phyloP scores from a whole-genome alignment of 164 flowering plant species.

The Sedum album region DNA sequence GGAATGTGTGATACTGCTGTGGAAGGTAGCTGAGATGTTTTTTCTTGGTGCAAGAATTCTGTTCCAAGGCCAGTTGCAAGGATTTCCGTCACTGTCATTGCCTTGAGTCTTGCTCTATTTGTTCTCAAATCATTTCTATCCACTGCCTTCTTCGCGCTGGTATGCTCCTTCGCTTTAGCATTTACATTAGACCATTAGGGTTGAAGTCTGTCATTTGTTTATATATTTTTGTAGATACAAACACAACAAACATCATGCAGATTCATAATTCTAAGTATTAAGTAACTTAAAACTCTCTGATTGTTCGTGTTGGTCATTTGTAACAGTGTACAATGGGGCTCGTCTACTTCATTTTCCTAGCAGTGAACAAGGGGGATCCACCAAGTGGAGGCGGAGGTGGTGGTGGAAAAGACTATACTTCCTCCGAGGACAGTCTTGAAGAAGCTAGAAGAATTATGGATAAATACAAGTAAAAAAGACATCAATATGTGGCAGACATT shows the following conservation, averaged over 20 bases:
- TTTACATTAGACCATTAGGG: not conserved
- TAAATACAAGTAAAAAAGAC: constrained; percentile 11
- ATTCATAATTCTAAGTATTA: too few species aligned
- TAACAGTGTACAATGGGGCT: constrained; percentile 82
- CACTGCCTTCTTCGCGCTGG: constrained; percentile 84
- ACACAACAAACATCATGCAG: too few species aligned
- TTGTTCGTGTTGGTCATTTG: not conserved
- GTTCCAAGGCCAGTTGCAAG: constrained; percentile 85
- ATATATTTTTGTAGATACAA: not conserved
- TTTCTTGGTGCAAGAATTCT: constrained; percentile 33
- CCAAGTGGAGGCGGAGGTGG: constrained; percentile 45
- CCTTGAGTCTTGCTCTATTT: constrained; percentile 39
- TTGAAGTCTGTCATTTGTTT: not conserved
- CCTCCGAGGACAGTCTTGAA: constrained; percentile 64
- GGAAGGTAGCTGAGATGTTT: not conserved
- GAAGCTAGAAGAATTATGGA: constrained; percentile 98
- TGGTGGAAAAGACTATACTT: constrained; percentile 26
- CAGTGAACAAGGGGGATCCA: constrained; percentile 78
- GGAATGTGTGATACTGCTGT: not conserved
- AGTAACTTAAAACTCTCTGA: not conserved
- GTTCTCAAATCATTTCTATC: constrained; percentile 71
- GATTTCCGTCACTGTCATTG: constrained; percentile 44
- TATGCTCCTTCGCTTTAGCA: constrained; percentile 19
- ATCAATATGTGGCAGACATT: not conserved
- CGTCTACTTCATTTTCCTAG: constrained; percentile 60